Base-by-base conservation (phyloP, 2,329 filamentous ascomycete species). In the Aspergillus amoenus region DNA sequence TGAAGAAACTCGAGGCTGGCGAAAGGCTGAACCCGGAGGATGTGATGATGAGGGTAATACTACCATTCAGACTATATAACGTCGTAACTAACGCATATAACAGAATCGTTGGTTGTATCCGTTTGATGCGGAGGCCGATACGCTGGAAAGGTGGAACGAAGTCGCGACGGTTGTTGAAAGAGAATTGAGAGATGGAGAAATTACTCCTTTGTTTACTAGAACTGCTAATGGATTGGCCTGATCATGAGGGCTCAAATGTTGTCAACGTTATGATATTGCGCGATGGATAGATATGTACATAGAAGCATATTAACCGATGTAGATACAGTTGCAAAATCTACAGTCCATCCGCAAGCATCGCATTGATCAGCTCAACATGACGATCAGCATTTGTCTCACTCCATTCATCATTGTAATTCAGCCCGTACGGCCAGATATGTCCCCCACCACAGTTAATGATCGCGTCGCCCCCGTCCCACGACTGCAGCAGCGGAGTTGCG, bases 341-440 rank as follows among this genome's bases (percentile, higher is more conserved):
- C 37, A 57, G 49, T 5, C 49, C 55, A 57, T 57, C 55, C n/a
- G 27, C 55, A 44, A 57, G 9, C 55, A 57, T 53, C 3, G 49
- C 49, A 57, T 57, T 57, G 2, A 53, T 50, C 13, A 57, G 8
- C 49, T 42, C 42, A 4, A 57, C 55, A 50, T 57, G 30, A 4
- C 55, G 49, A 49, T 57, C 55, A 2, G 43, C 49, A 41, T 57
- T 53, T 12, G 34, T 52, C 49, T 57, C 55, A 21, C 55, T 53
- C 55, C 55, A 57, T 30, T 53, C 55, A n/a, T 39, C n/a, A 30
- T 57, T 18, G 17, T 57, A 57, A 21, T 57, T 57, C 3, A 57
- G 39, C 1, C 49, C 55, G 41, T 57, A 57, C 49, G 55, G 55
- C 55, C 55, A 57, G 27, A 57, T 44, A 15, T 53, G 55, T 1